These are phyloP conservation scores for Fusarium burgessii DNA, from an alignment of 2,329 filamentous ascomycete species.

Conservation along the genomic window DNA sequence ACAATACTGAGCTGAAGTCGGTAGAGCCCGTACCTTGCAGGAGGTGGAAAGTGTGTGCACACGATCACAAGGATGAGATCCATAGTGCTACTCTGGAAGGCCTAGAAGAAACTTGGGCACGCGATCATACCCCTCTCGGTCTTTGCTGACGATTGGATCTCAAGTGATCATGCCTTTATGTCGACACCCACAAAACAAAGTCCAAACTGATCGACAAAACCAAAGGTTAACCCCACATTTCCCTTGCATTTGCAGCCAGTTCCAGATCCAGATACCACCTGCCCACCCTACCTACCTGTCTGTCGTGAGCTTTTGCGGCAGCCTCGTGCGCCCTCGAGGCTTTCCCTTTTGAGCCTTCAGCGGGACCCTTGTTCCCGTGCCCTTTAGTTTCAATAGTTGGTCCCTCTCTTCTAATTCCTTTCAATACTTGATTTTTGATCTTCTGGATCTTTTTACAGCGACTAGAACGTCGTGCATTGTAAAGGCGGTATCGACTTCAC, in stretches of 20 bases:
- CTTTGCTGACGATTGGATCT: constrained; percentile 13
- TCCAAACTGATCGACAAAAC: constrained; percentile 34
- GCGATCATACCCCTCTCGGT: constrained; percentile 13
- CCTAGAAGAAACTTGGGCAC: not conserved
- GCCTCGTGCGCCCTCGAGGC: constrained; percentile 24
- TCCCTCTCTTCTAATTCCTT: constrained; percentile 1
- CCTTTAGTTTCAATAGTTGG: constrained; percentile 2
- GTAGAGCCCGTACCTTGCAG: constrained; percentile 3
- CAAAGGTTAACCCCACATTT: constrained; percentile 36
- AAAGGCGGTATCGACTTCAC: constrained; percentile 20
- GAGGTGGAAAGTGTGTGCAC: not conserved
- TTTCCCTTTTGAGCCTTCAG: constrained; percentile 20
- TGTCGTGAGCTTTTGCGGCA: constrained; percentile 14
- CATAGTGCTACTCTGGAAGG: not conserved
- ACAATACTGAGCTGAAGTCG: not conserved
- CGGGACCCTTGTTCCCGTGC: constrained; percentile 20
- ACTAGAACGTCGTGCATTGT: not conserved
- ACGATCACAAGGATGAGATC: constrained; percentile 9
- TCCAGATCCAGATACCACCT: constrained; percentile 31
- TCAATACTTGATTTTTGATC: not conserved
- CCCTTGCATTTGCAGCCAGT: constrained; percentile 27
- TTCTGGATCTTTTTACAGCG: constrained; percentile 5
- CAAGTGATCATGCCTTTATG: constrained; percentile 21
- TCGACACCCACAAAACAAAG: constrained; percentile 32
- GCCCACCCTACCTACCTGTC: not conserved